Evolutionary conservation across 768 basidiomycete species (phyloP), one percentile per base, ranked within the genome.

Genomic region (Pleurotus djamor): DNA sequence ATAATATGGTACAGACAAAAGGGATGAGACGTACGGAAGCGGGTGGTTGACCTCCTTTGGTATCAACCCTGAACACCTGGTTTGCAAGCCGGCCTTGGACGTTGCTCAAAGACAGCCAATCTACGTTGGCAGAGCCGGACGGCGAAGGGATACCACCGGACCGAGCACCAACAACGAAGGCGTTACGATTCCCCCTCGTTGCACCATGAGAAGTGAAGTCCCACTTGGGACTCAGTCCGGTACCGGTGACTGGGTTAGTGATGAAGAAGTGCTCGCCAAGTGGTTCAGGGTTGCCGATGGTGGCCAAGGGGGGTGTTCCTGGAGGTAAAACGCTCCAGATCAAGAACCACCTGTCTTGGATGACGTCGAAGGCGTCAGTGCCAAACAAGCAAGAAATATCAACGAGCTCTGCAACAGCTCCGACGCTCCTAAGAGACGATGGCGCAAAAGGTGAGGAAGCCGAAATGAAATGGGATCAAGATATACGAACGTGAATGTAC

Each of bases 221-320:
- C 79, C 84, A 84, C 63, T 80, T 76, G 1, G 87, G 84, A 58
- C 73, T 71, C 33, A 73, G 36, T 13, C 79, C 80, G 2, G 68
- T 67, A 4, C 76, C 79, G 4, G 75, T 69, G 57, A 74, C 63
- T 4, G 79, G 72, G 67, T 81, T 81, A 0, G 73, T 67, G 37
- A 83, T 73, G 68, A 85, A 89, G 74, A 80, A 87, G 63, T 89
- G 85, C 60, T 83, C 76, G 12, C 80, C 80, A 35, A 80, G 72
- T 43, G 76, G 66, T 7, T 47, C 51, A 35, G 66, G 57, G 2
- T 61, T 57, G 9, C 63, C 52, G 38, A 60, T 48, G 51, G 5
- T 13, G 57, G 60, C 58, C 48, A 65, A 36, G 4, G 60, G 50
- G 5, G 69, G 66, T 56, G 68, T 17, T n/a, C 28, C 47, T 6